Conservation (phyloP, 352 stramenopile genomes). For the Phytophthora brassicae region DNA sequence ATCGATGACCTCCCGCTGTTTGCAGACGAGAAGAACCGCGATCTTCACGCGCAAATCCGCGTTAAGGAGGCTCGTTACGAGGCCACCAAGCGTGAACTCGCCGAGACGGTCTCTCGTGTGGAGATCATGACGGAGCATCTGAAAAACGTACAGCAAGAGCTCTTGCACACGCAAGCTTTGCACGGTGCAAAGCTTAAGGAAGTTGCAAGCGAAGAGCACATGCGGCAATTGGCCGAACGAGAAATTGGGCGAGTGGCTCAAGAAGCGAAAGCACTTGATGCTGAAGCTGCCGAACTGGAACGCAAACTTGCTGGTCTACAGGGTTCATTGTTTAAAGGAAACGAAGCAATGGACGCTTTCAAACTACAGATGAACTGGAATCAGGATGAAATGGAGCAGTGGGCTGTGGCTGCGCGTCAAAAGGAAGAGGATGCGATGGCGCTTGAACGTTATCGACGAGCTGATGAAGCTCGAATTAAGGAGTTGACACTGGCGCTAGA, state of each 20-base stretch:
- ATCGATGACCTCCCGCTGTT: conserved; percentile 90
- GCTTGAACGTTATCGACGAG: conserved; percentile 92
- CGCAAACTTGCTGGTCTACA: conserved; percentile 89
- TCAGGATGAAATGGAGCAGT: conserved; percentile 97
- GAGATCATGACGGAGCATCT: conserved; percentile 96
- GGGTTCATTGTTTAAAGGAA: conserved; percentile 91
- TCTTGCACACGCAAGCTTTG: conserved; percentile 93
- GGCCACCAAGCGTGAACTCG: conserved; percentile 62
- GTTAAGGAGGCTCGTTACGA: conserved; percentile 74
- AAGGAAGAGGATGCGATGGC: conserved; percentile 95
- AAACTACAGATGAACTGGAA: conserved; percentile 98
- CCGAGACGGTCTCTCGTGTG: conserved; percentile 88
- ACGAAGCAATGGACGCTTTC: conserved; percentile 95
- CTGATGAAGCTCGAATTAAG: conserved; percentile 95
- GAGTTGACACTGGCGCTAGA: conserved; percentile 93
- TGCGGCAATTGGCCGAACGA: conserved; percentile 88
- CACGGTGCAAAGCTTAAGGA: conserved; percentile 92
- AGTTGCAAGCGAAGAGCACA: conserved; percentile 93
- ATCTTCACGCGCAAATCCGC: conserved; percentile 79
- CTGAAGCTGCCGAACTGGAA: conserved; percentile 75
- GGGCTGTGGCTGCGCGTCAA: conserved; percentile 93
- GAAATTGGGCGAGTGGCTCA: conserved; percentile 87
- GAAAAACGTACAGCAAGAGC: conserved; percentile 95
- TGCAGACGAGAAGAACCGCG: conserved; percentile 86
- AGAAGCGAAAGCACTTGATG: conserved; percentile 72